Evolutionary conservation across 2,329 filamentous ascomycete genomes (phyloP).

Genomic region (Colletotrichum sublineola): DNA sequence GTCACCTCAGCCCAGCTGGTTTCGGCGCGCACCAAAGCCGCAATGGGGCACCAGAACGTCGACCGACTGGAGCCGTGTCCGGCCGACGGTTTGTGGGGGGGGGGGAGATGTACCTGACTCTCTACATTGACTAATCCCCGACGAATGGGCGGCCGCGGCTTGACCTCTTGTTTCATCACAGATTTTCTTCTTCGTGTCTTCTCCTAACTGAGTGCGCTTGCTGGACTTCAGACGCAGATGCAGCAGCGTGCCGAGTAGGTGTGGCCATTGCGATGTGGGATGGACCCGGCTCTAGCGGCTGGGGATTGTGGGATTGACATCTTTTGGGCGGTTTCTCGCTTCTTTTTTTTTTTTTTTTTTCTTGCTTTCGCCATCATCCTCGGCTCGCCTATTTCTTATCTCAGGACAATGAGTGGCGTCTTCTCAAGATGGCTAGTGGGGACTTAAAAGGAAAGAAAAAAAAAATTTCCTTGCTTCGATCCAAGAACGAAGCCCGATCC

Average conservation of each 20-base stretch:
- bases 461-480: slow-evolving; percentile 12
- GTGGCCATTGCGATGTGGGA: slow-evolving; percentile 9
- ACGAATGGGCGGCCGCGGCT: slow-evolving; percentile 36
- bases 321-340: neutral
- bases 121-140: slow-evolving; percentile 16
- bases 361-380: slow-evolving; percentile 1
- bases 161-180: slow-evolving; percentile 42
- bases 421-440: neutral
- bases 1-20: slow-evolving; percentile 1
- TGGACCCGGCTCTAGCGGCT: slow-evolving; percentile 28
- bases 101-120: slow-evolving; percentile 31
- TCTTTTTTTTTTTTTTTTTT: neutral
- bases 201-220: neutral
- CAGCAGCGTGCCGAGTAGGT: neutral
- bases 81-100: slow-evolving; percentile 41
- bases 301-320: slow-evolving; percentile 6
- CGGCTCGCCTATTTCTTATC: slow-evolving; percentile 23
- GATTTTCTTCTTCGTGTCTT: neutral
- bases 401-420: neutral
- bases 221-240: slow-evolving; percentile 18
- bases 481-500: slow-evolving; percentile 18
- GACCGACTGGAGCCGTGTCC: slow-evolving; percentile 41
- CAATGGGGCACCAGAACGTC: slow-evolving; percentile 37
- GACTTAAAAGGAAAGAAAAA: neutral
- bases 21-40: slow-evolving; percentile 42